A percentile compares a stretch with the other conserved stretches of the same genome.
phyloP scores from a whole-genome alignment of 257 asterid species.

The Cordia subcordata region DNA sequence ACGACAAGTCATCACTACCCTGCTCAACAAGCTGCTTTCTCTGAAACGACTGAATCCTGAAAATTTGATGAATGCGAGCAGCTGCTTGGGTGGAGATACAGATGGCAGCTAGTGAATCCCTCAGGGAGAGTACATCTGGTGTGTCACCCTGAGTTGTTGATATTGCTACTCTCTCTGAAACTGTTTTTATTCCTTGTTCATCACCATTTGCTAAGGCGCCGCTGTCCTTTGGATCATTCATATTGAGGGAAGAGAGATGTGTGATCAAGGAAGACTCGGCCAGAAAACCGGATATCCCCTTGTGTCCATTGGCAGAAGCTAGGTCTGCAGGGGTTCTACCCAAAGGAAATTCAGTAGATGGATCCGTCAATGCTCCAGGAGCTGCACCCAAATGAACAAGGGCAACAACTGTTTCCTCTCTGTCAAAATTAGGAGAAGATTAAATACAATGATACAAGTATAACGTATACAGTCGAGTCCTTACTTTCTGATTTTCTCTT shows the following conservation, averaged over 20 bases:
- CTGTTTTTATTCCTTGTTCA: conserved; percentile 45
- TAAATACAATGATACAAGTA: too few relatives aligned
- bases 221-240: conserved; percentile 47
- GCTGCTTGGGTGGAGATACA: conserved; percentile 94
- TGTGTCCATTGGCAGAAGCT: conserved; percentile 83
- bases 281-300: conserved; percentile 94
- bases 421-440: conserved; percentile 17
- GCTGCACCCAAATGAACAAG: conserved; percentile 83
- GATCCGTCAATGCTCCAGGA: conserved; percentile 82
- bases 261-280: conserved; percentile 71
- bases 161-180: conserved; percentile 70
- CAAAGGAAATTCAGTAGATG: conserved; percentile 61
- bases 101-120: conserved; percentile 93
- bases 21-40: conserved; percentile 57
- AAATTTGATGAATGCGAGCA: conserved; percentile 84
- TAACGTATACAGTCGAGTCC: too few relatives aligned
- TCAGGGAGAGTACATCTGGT: conserved; percentile 64
- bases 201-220: conserved; percentile 33
- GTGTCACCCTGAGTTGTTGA: conserved; percentile 57
- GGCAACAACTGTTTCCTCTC: conserved; percentile 86
- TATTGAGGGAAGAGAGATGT: conserved; percentile 58
- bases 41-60: conserved; percentile 80
- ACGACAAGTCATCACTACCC: conserved; percentile 34
- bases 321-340: conserved; percentile 87
- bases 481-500: too few relatives aligned